Evolutionary conservation across 495 filamentous ascomycete genomes (phyloP).

Genomic region (Antarctomyces pellizariae): DNA sequence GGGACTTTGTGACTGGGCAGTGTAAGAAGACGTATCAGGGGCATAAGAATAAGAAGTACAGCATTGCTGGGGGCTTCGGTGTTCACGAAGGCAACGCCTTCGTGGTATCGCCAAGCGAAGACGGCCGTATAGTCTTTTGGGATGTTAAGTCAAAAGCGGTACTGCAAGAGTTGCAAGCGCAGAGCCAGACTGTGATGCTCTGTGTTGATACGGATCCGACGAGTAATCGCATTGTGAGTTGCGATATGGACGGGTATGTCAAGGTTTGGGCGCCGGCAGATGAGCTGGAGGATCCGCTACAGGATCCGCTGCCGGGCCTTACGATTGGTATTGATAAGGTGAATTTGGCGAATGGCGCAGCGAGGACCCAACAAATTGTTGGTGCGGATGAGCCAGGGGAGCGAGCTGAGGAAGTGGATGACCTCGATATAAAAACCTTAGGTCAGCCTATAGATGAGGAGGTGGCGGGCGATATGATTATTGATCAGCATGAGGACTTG

Average conservation of each 20-base stretch:
- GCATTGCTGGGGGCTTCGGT: constrained; percentile 62
- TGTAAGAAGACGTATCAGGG: constrained; percentile 96
- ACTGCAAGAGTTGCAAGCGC: constrained; percentile 38
- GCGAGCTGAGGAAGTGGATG: too few species aligned
- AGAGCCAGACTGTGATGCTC: constrained; percentile 63
- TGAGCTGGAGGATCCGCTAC: constrained; percentile 11
- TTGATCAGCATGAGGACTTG: too few species aligned
- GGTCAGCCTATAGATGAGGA: too few species aligned
- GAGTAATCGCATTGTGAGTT: constrained; percentile 29
- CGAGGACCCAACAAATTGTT: too few species aligned
- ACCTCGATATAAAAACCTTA: too few species aligned
- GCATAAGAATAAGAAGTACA: constrained; percentile 65
- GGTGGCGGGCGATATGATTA: too few species aligned
- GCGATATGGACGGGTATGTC: constrained; percentile 38
- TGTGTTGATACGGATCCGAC: constrained; percentile 48
- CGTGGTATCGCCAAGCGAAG: constrained; percentile 65
- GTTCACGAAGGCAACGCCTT: constrained; percentile 35
- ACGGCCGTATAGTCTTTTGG: constrained; percentile 70
- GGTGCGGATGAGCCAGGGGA: too few species aligned
- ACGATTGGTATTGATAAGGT: too few species aligned
- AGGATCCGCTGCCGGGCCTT: too few species aligned
- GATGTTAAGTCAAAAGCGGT: constrained; percentile 68
- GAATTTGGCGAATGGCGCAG: too few species aligned
- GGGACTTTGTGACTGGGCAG: constrained; percentile 76
- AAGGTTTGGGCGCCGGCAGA: constrained; percentile 31